Conservation (phyloP, 169 alveolate species). For the Plasmodium gonderi region DNA sequence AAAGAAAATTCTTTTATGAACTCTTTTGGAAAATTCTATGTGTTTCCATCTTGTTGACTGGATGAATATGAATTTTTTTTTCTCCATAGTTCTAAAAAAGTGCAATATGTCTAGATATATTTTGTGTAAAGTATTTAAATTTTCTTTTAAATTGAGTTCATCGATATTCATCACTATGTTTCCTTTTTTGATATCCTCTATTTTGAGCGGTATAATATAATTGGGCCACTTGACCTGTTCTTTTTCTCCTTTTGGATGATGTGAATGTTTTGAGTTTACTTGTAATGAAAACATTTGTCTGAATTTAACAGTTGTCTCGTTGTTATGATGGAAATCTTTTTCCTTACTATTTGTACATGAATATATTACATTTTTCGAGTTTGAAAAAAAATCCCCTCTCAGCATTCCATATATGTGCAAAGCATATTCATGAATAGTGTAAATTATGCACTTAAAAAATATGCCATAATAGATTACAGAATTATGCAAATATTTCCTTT, state of each 20-base stretch:
- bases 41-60: neutral
- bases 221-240: neutral
- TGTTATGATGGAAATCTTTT: no score
- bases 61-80: conserved; percentile 3
- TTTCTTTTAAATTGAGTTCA: neutral
- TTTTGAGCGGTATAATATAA: neutral
- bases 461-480: neutral
- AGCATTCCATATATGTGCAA: conserved; percentile 20
- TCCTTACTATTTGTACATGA: no score
- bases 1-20: conserved; percentile 13
- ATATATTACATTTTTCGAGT: no score
- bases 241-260: neutral
- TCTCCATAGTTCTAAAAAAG: conserved; percentile 20
- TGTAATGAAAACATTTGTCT: neutral
- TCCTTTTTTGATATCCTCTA: neutral
- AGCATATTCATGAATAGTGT: conserved; percentile 38
- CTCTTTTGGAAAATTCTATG: conserved; percentile 1
- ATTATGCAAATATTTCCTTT: neutral
- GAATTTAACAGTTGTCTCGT: neutral
- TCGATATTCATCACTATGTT: neutral
- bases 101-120: conserved; percentile 38
- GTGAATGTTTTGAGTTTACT: neutral
- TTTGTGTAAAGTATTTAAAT: conserved; percentile 3
- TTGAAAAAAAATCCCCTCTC: neutral
- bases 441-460: conserved; percentile 53